Percentiles rank a stretch among this genome's conserved stretches.
These are phyloP conservation scores for Bryoglossum gracile DNA, from an alignment of 495 filamentous ascomycete genomes.

Conservation along the genomic window DNA sequence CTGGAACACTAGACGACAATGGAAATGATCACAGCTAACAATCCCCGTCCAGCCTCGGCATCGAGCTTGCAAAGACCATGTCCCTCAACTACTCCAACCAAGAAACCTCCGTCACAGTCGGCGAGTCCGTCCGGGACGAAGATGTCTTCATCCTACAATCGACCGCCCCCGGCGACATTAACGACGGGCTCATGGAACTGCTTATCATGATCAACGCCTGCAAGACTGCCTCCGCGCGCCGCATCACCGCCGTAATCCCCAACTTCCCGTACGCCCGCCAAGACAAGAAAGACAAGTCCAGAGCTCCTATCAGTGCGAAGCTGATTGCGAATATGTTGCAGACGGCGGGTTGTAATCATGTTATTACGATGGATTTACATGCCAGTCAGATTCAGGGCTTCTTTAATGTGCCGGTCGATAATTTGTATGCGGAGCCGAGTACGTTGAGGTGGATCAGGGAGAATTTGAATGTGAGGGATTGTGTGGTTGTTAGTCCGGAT, in stretches of 20 bases:
- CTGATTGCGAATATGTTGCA: constrained; percentile 97
- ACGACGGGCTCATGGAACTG: constrained; percentile 97
- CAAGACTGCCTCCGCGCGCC: constrained; percentile 88
- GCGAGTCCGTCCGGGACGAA: constrained; percentile 93
- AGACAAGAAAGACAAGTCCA: constrained; percentile 97
- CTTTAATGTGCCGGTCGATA: constrained; percentile 97
- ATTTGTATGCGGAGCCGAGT: constrained; percentile 92
- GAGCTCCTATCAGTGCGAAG: constrained; percentile 86
- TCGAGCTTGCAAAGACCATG: constrained; percentile 88
- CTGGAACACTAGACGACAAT: too few species aligned
- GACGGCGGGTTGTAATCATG: constrained; percentile 80
- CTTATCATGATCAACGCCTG: constrained; percentile 99
- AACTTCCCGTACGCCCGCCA: constrained; percentile 99
- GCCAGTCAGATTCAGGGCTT: constrained; percentile 82
- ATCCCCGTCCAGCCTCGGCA: constrained; percentile 82
- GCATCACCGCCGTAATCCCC: constrained; percentile 87
- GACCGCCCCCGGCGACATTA: constrained; percentile 91
- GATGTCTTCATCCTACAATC: constrained; percentile 98
- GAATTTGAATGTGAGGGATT: constrained; percentile 73
- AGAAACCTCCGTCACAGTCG: constrained; percentile 93
- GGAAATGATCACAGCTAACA: too few species aligned
- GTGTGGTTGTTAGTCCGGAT: constrained; percentile 93
- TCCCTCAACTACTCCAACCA: constrained; percentile 97
- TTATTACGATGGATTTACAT: constrained; percentile 84
- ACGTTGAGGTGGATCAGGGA: constrained; percentile 87